Percentiles rank a stretch among this genome's conserved stretches.
Conservation (phyloP, 352 stramenopile genomes). For the Phytophthora citrophthora region DNA sequence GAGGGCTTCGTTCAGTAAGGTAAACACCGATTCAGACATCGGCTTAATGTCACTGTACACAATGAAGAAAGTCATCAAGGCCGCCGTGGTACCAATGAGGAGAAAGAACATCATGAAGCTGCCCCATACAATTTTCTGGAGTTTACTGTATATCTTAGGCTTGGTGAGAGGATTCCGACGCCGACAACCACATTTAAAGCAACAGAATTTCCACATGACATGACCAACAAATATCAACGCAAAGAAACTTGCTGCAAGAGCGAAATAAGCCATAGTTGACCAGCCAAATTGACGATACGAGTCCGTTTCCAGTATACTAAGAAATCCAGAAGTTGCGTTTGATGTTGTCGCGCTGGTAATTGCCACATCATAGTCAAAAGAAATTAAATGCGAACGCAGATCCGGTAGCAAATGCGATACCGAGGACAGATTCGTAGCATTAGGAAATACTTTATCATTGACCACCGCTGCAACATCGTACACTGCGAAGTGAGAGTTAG, state of each 20-base stretch:
- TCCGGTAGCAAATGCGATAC: slow-evolving; percentile 52
- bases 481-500: slow-evolving; percentile 34
- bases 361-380: slow-evolving; percentile 47
- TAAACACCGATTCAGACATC: slow-evolving; percentile 25
- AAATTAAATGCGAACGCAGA: slow-evolving; percentile 47
- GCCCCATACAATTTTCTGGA: slow-evolving; percentile 52
- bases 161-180: slow-evolving; percentile 48
- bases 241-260: slow-evolving; percentile 33
- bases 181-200: slow-evolving; percentile 55
- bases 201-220: slow-evolving; percentile 55
- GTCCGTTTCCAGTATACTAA: slow-evolving; percentile 29
- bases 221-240: slow-evolving; percentile 50
- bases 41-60: slow-evolving; percentile 43
- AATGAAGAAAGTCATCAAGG: slow-evolving; percentile 39
- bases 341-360: slow-evolving; percentile 18
- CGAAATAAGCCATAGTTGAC: slow-evolving; percentile 36
- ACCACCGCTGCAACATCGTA: slow-evolving; percentile 61
- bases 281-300: slow-evolving; percentile 63
- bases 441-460: slow-evolving; percentile 54
- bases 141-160: slow-evolving; percentile 55
- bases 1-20: slow-evolving; percentile 36
- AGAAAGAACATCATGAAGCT: slow-evolving; percentile 42
- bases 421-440: slow-evolving; percentile 36
- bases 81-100: slow-evolving; percentile 20
- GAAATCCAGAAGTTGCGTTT: slow-evolving; percentile 10